Conservation (phyloP, 1,139 yeast species). For the Scheffersomyces illinoinensis region DNA sequence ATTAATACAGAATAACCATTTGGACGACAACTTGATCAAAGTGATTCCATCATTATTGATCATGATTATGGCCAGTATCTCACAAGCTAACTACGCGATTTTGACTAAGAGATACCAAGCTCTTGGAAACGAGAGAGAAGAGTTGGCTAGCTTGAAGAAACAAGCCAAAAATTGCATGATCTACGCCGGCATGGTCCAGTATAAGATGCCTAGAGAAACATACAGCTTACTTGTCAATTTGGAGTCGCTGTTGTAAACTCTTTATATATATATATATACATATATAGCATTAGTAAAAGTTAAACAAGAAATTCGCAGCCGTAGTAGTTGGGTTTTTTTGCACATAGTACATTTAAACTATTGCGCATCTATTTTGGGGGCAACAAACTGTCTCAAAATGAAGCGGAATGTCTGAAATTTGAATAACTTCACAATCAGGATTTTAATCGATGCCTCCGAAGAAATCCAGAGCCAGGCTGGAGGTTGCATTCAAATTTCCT, state of each 20-base stretch:
- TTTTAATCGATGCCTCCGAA: constrained; percentile 9
- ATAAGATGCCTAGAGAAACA: constrained; percentile 91
- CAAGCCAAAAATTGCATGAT: constrained; percentile 88
- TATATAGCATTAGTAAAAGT: neutral
- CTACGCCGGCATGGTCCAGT: constrained; percentile 94
- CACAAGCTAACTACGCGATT: constrained; percentile 56
- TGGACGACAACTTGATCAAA: constrained; percentile 73
- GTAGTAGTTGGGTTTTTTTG: neutral
- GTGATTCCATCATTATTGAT: constrained; percentile 79
- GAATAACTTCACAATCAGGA: neutral
- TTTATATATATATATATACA: neutral
- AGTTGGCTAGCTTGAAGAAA: constrained; percentile 53
- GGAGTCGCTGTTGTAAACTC: constrained; percentile 49
- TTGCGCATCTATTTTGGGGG: neutral
- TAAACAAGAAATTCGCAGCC: neutral
- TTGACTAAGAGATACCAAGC: constrained; percentile 49
- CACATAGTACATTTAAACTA: neutral
- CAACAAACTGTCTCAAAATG: too few relatives aligned
- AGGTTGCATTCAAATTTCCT: constrained; percentile 28
- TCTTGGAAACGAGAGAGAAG: constrained; percentile 54
- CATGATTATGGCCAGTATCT: constrained; percentile 78
- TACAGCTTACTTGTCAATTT: constrained; percentile 72
- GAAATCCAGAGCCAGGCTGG: constrained; percentile 4
- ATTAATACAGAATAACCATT: constrained; percentile 42
- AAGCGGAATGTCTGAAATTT: neutral